Conservation (phyloP, 1,284 basidiomycete species). For the Mixia osmundae region DNA sequence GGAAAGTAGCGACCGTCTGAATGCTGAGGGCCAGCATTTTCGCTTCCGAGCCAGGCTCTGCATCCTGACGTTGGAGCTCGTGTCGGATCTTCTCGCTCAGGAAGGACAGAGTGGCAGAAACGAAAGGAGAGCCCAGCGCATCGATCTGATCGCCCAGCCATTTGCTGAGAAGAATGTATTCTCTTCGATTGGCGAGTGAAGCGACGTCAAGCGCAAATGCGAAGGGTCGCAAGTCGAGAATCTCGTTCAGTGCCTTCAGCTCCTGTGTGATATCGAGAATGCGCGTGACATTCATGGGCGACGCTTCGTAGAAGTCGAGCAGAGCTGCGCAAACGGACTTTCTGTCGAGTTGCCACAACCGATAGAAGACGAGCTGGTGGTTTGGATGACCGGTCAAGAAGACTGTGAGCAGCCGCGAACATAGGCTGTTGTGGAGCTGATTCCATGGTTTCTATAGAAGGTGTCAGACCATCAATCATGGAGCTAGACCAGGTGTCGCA, state of each 20-base stretch:
- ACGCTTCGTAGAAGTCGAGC: constrained; percentile 74
- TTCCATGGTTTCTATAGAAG: constrained; percentile 56
- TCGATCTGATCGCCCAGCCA: constrained; percentile 78
- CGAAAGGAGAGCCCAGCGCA: constrained; percentile 56
- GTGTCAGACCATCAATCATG: background rate
- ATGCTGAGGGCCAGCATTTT: constrained; percentile 60
- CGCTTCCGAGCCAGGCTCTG: constrained; percentile 36
- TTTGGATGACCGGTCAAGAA: constrained; percentile 82
- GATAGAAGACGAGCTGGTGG: constrained; percentile 87
- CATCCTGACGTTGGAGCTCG: constrained; percentile 56
- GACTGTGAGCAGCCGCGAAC: constrained; percentile 61
- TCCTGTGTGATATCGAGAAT: constrained; percentile 91
- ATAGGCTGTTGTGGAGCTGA: constrained; percentile 60
- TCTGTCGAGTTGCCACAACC: constrained; percentile 75
- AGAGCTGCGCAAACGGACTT: constrained; percentile 65
- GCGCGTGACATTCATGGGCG: constrained; percentile 73
- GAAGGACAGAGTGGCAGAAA: constrained; percentile 65
- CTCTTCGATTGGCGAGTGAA: constrained; percentile 68
- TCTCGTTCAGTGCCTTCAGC: constrained; percentile 69
- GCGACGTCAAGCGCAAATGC: constrained; percentile 80
- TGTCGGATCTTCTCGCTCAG: constrained; percentile 74
- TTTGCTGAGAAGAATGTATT: constrained; percentile 85
- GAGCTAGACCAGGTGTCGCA: constrained; percentile 25
- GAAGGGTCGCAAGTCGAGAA: constrained; percentile 67
- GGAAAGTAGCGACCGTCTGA: constrained; percentile 70